These are phyloP conservation scores for Pseudocercospora musae DNA, from an alignment of 2,329 filamentous ascomycete species.

Conservation along the genomic window DNA sequence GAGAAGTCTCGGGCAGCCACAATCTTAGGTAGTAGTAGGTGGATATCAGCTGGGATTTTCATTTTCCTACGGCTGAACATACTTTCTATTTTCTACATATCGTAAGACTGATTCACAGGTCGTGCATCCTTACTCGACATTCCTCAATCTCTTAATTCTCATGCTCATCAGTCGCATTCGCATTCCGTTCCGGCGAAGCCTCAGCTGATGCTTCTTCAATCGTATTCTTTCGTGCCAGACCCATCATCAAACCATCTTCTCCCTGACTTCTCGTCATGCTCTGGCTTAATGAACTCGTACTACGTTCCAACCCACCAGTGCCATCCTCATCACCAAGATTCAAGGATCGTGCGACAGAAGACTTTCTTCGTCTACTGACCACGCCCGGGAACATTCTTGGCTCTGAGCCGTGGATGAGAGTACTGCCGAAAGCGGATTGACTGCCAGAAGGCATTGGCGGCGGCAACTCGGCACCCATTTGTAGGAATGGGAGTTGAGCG, in stretches of 20 bases:
- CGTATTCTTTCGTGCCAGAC: slow-evolving; percentile 15
- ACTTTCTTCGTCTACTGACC: slow-evolving; percentile 46
- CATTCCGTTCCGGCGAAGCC: slow-evolving; percentile 12
- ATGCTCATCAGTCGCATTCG: background rate
- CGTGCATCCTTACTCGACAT: background rate
- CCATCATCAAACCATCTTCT: slow-evolving; percentile 15
- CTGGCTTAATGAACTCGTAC: slow-evolving; percentile 18
- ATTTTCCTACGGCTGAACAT: too few relatives aligned
- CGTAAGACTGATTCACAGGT: background rate
- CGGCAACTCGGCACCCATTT: slow-evolving; percentile 2
- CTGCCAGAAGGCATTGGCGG: slow-evolving; percentile 7
- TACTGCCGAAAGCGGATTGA: slow-evolving; percentile 47
- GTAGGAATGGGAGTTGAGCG: background rate
- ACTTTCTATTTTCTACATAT: background rate
- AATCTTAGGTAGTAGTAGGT: too few relatives aligned
- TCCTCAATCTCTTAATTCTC: background rate
- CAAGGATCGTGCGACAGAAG: slow-evolving; percentile 15
- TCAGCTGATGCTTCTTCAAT: slow-evolving; percentile 21
- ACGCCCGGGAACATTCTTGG: slow-evolving; percentile 71
- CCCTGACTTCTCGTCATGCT: slow-evolving; percentile 9
- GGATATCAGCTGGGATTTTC: too few relatives aligned
- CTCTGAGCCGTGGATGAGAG: slow-evolving; percentile 51
- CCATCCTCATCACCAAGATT: slow-evolving; percentile 13
- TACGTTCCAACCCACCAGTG: slow-evolving; percentile 20
- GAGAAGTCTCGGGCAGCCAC: too few relatives aligned